Evolutionary conservation across 2,329 filamentous ascomycete genomes (phyloP), one percentile per base, ranked within the genome.

Genomic region (Hawksworthiomyces lignivorus): DNA sequence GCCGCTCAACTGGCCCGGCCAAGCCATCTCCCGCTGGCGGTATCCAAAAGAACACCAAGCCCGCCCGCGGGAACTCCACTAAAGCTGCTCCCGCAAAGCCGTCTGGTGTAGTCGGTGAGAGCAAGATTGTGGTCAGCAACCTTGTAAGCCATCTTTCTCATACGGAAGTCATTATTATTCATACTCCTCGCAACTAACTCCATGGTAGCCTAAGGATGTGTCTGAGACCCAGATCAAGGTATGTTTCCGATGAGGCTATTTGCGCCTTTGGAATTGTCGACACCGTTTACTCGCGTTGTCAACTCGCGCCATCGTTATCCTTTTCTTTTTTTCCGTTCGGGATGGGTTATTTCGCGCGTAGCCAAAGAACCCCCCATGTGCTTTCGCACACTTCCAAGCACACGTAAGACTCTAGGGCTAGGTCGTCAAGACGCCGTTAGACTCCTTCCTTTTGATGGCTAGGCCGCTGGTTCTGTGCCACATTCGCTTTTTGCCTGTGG

Each of bases 171-270:
- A n/a, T n/a, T n/a, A n/a, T n/a, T n/a, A n/a, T n/a, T n/a, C n/a
- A n/a, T n/a, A n/a, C n/a, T n/a, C n/a, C n/a, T n/a, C n/a, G n/a
- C n/a, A n/a, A 36, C 75, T 84, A 70, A 84, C 65, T 21, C 38
- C 20, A 15, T 43, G 14, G 26, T 54, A 97, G 87, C 92, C 92
- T 64, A 82, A 83, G 73, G 92, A 98, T 80, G 88, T 98, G 67
- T 87, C 81, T 70, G 90, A 97, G 77, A 73, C 72, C 72, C 87
- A 94, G 82, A 94, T 98, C 73, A 97, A 98, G 92, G 92, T 98
- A 98, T 94, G 92, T 98, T 88, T 84, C 88, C 81, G 74, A 78
- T 84, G 73, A 82, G 82, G 81, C 77, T 69, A 60, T 65, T 69
- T 62, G 66, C 60, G 67, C 72, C 79, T 72, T 75, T 74, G 78